phyloP scores from a whole-genome alignment of 2,329 filamentous ascomycete species.

The Monosporascus sp. region DNA sequence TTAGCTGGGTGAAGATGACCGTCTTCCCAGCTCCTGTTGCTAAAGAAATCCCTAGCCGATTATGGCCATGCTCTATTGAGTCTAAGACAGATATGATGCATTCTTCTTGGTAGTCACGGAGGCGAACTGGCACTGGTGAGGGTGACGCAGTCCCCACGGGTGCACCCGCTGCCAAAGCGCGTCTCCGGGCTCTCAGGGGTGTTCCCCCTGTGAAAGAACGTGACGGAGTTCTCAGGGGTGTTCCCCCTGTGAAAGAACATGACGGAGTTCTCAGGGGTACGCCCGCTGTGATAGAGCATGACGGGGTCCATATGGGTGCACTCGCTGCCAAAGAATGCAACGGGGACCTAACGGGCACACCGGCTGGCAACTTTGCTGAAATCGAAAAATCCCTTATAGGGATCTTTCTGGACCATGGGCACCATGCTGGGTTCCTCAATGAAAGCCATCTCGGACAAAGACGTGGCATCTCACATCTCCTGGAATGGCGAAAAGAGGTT shows the following conservation, averaged over 20 bases:
- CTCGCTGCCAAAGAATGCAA: conserved; percentile 1
- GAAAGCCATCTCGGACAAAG: conserved; percentile 15
- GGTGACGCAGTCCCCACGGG: conserved; percentile 2
- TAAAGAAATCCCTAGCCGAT: conserved; percentile 75
- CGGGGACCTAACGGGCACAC: conserved; percentile 1
- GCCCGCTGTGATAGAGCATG: not conserved
- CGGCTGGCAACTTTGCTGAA: not conserved
- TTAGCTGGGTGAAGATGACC: conserved; percentile 94
- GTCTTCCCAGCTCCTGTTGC: conserved; percentile 90
- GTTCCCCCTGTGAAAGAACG: conserved; percentile 2
- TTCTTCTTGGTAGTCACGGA: conserved; percentile 86
- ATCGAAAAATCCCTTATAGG: conserved; percentile 3
- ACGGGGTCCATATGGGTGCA: not conserved
- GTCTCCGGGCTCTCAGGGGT: conserved; percentile 1
- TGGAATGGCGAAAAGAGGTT: not conserved
- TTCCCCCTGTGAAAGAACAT: not conserved
- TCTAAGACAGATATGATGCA: conserved; percentile 76
- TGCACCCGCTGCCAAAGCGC: conserved; percentile 3
- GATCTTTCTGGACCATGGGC: not conserved
- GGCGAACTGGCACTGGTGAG: conserved; percentile 37
- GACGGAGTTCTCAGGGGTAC: conserved; percentile 1
- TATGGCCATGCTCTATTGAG: conserved; percentile 65
- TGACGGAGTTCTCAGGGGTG: conserved; percentile 1
- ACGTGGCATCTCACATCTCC: conserved; percentile 21
- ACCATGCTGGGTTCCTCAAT: conserved; percentile 5